These are phyloP conservation scores for Geotrichum carabidarum DNA, from an alignment of 1,139 yeast species.

Conservation along the genomic window DNA sequence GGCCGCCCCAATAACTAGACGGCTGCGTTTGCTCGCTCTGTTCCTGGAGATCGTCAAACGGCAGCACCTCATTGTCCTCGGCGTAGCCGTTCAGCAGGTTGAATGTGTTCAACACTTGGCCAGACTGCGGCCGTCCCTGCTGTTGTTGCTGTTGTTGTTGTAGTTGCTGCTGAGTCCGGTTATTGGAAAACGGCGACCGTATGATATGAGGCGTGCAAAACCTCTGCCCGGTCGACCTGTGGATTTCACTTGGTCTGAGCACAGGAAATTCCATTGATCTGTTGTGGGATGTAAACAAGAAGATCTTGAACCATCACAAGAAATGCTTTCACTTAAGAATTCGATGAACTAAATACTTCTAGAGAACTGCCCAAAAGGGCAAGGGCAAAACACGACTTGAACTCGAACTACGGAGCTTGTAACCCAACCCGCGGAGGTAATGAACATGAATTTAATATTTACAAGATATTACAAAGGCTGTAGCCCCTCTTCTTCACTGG, in stretches of 20 bases:
- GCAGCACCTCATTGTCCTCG: conserved; percentile 8
- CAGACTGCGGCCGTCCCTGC: not conserved
- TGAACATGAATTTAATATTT: not conserved
- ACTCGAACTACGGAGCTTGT: too few relatives aligned
- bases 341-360: too few relatives aligned
- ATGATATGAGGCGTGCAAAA: not conserved
- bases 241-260: conserved; percentile 5
- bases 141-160: not conserved
- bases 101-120: not conserved
- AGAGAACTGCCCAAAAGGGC: too few relatives aligned
- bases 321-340: too few relatives aligned
- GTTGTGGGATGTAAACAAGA: not conserved
- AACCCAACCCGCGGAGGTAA: too few relatives aligned
- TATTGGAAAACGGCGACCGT: not conserved
- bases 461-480: not conserved
- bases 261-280: conserved; percentile 8
- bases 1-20: conserved; percentile 7
- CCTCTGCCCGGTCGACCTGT: conserved; percentile 5
- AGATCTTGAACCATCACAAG: too few relatives aligned
- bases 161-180: not conserved
- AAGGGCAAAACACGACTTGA: too few relatives aligned
- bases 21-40: not conserved
- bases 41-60: not conserved
- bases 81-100: conserved; percentile 3
- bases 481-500: conserved; percentile 19